Evolutionary conservation across 2,329 filamentous ascomycete species (phyloP), one percentile per base, ranked within the genome.

Genomic region (Bertia moriformis): DNA sequence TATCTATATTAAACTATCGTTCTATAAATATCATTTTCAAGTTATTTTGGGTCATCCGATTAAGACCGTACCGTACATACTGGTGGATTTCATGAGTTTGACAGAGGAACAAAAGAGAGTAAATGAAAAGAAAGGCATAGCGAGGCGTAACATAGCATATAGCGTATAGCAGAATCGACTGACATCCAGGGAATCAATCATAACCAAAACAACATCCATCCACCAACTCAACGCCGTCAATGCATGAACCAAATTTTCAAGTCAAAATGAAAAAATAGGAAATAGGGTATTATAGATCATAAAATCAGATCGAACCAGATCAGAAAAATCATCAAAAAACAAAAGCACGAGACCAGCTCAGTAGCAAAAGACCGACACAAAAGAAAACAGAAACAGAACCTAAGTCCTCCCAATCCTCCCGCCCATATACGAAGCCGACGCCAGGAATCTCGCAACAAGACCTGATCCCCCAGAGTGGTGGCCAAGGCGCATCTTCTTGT

Each of bases 311-410:
- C 24, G 24, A 29, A 29, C 10, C 10, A 29, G 24, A n/a, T n/a
- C 10, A 29, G 24, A n/a, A 29, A n/a, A 29, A 29, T 10, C 10
- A 29, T 10, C 10, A n/a, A 29, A 29, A 10, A 29, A 29, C 24
- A n/a, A 29, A 10, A 29, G 24, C n/a, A 29, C 32, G 15, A 35
- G 32, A 35, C 32, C 32, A 14, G 32, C 32, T 35, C n/a, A n/a
- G n/a, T n/a, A n/a, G n/a, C n/a, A n/a, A n/a, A n/a, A n/a, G n/a
- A n/a, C n/a, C 15, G 32, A 35, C 12, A 10, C 12, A 35, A 17
- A 14, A 7, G 32, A 10, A 29, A 29, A 29, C 10, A 29, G n/a
- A 29, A n/a, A 29, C 10, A 10, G 24, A 29, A n/a, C 10, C n/a
- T 35, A 17, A 15, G 15, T 15, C 12, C 32, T 7, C 10, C 32